These are phyloP conservation scores for Lactarius hengduanensis DNA, from an alignment of 768 basidiomycete genomes.

Conservation along the genomic window DNA sequence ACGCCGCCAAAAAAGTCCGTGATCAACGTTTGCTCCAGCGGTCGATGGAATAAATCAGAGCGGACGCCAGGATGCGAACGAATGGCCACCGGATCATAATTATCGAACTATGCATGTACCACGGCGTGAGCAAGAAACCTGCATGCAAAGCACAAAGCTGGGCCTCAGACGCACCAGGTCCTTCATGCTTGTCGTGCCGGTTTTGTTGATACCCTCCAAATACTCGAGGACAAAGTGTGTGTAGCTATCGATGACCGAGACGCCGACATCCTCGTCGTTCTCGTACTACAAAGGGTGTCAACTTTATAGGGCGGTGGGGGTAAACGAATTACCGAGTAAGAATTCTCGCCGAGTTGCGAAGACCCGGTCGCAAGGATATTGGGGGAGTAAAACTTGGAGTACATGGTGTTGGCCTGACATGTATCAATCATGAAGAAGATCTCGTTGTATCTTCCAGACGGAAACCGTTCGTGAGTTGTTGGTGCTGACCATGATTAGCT, in stretches of 20 bases:
- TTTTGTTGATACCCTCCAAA: constrained; percentile 92
- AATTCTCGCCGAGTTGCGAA: constrained; percentile 80
- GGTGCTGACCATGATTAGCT: background rate
- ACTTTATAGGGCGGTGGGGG: background rate
- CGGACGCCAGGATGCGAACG: constrained; percentile 89
- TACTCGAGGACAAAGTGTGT: constrained; percentile 90
- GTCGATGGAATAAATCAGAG: constrained; percentile 71
- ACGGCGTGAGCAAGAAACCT: background rate
- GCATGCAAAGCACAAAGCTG: background rate
- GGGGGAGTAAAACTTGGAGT: constrained; percentile 88
- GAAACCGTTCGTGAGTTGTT: background rate
- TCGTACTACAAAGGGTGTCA: constrained; percentile 58
- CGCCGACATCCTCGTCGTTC: constrained; percentile 91
- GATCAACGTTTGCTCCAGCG: constrained; percentile 56
- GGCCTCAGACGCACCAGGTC: constrained; percentile 63
- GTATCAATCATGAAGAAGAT: constrained; percentile 98
- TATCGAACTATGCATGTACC: constrained; percentile 60
- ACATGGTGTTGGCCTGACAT: constrained; percentile 97
- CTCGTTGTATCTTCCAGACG: constrained; percentile 73
- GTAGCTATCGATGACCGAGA: constrained; percentile 92
- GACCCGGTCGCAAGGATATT: constrained; percentile 92
- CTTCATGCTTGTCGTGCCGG: constrained; percentile 72
- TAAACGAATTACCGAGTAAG: constrained; percentile 72
- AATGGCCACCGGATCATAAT: constrained; percentile 71
- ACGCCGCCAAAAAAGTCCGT: constrained; percentile 81